A percentile compares a stretch with the other conserved stretches of the same genome.
These are phyloP conservation scores for Teratosphaeria zuluensis DNA, from an alignment of 2,329 filamentous ascomycete genomes.

Conservation along the genomic window DNA sequence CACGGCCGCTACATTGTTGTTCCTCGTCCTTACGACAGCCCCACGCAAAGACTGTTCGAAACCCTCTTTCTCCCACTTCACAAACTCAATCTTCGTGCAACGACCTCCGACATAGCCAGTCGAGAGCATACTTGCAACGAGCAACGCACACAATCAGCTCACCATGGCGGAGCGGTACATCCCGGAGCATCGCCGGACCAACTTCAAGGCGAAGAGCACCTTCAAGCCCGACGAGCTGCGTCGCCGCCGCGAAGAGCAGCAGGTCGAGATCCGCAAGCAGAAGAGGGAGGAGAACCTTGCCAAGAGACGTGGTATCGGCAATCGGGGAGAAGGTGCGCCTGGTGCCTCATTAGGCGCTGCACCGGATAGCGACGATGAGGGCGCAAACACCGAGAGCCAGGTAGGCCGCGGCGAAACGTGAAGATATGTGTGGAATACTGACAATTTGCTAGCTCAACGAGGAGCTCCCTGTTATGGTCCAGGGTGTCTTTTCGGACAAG, in stretches of 20 bases:
- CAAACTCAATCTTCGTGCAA: background rate
- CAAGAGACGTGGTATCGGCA: conserved; percentile 90
- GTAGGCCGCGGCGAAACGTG: conserved; percentile 44
- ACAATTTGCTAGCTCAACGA: conserved; percentile 65
- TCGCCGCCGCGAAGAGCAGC: conserved; percentile 95
- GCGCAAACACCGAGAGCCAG: conserved; percentile 88
- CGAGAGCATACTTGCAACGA: background rate
- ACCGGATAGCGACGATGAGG: conserved; percentile 95
- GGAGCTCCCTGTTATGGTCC: conserved; percentile 96
- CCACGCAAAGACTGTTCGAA: background rate
- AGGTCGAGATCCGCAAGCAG: conserved; percentile 97
- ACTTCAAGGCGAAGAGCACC: conserved; percentile 98
- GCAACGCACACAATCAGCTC: background rate
- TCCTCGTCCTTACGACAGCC: background rate
- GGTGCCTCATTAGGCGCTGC: conserved; percentile 78
- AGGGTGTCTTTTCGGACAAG: conserved; percentile 96
- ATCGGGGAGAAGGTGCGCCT: conserved; percentile 58
- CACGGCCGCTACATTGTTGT: background rate
- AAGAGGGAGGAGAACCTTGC: conserved; percentile 98
- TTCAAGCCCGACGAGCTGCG: conserved; percentile 99
- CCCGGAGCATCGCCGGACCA: conserved; percentile 95
- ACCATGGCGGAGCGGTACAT: conserved; percentile 98
- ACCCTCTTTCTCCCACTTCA: background rate
- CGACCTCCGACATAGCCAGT: background rate
- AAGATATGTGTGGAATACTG: conserved; percentile 7